Base-by-base conservation (phyloP, 176 grass and related monocot genomes). In the Cymbopogon citratus region DNA sequence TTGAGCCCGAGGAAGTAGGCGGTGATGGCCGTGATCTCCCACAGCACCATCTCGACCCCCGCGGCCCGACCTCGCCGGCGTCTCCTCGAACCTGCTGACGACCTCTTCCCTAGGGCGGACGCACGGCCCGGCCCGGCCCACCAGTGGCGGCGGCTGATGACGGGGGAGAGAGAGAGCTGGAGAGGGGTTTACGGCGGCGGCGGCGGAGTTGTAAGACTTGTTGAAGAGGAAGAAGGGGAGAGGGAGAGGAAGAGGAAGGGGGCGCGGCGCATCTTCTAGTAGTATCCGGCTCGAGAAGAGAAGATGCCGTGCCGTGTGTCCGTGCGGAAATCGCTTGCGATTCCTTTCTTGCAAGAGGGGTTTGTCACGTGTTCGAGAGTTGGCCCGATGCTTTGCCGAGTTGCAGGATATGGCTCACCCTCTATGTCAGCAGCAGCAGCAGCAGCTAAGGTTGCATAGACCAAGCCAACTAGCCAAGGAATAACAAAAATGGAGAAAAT, bases 21-120 rank as follows among this genome's bases (percentile, higher is more conserved):
- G 34, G 92, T 98, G 83, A 98, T 95, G 48, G 73, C 96, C 62
- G 90, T 95, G 9, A 98, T 71, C 89, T 98, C 96, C 96, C 96
- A 98, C 73, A 98, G 71, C 78, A 98, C 96, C 96, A 99, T 98
- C 9, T 40, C 65, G 3, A 33, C 31, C 31, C 31, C 31, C 31
- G 31, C 31, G 31, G 31, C 31, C 31, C n/a, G n/a, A n/a, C n/a
- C n/a, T n/a, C n/a, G n/a, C n/a, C n/a, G 31, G 31, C 31, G 31
- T 33, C 31, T 33, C 31, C 31, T 33, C 31, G 61, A n/a, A 5
- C 61, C 25, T 6, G 12, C 35, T 40, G 35, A 2, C 1, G n/a
- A n/a, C 68, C 69, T 48, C 69, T 15, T 33, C 31, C 2, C 31
- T 33, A 3, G n/a, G n/a, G n/a, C n/a, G n/a, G n/a, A n/a, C n/a